Conservation (phyloP, 2,329 filamentous ascomycete genomes). For the Aspergillus tanneri region DNA sequence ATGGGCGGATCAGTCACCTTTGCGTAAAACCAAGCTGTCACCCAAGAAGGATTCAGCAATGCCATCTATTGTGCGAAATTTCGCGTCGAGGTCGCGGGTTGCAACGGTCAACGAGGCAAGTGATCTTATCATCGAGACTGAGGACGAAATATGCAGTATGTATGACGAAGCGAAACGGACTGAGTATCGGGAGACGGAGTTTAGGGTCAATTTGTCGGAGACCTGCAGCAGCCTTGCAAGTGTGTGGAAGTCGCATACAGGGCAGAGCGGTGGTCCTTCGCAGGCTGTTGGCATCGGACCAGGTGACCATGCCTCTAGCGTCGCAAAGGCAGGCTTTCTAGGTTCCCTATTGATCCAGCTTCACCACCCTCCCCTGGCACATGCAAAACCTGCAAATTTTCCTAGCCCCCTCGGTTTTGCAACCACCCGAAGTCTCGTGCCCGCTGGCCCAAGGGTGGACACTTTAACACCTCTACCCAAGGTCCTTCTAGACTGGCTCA, state of each 20-base stretch:
- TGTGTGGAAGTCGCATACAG: conserved; percentile 34
- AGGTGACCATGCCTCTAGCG: conserved; percentile 59
- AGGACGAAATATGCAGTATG: conserved; percentile 65
- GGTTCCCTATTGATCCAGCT: conserved; percentile 74
- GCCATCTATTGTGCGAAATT: conserved; percentile 67
- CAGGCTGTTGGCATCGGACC: conserved; percentile 63
- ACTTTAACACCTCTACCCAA: conserved; percentile 61
- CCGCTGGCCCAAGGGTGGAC: conserved; percentile 27
- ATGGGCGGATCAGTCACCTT: conserved; percentile 36
- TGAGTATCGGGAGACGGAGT: conserved; percentile 32
- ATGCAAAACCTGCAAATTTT: conserved; percentile 20
- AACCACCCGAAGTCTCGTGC: conserved; percentile 31
- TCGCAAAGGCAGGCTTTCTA: conserved; percentile 76
- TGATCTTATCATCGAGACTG: conserved; percentile 71
- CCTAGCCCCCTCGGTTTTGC: conserved; percentile 25
- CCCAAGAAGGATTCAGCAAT: conserved; percentile 61
- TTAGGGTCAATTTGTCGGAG: conserved; percentile 35
- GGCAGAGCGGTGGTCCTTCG: conserved; percentile 43
- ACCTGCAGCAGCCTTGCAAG: conserved; percentile 35
- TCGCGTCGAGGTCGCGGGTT: conserved; percentile 58
- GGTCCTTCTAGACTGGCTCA: conserved; percentile 79
- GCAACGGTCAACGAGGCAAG: conserved; percentile 67
- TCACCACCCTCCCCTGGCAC: conserved; percentile 63
- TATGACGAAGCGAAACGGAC: conserved; percentile 51
- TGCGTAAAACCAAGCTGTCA: conserved; percentile 35